These are phyloP conservation scores for Tolypocladium ophioglossoides DNA, from an alignment of 2,329 filamentous ascomycete genomes.

Conservation along the genomic window DNA sequence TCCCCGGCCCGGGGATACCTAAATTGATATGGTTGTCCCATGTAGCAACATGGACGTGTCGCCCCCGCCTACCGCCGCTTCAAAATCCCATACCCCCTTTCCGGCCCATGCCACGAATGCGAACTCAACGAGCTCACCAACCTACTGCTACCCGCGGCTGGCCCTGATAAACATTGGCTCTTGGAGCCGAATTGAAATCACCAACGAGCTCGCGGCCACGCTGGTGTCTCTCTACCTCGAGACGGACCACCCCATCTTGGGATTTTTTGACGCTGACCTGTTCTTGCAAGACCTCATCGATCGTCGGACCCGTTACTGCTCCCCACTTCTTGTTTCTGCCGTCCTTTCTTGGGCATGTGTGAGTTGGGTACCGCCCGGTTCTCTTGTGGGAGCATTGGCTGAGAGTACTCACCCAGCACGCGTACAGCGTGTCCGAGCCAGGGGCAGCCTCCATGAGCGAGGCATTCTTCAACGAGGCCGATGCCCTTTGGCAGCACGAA, in stretches of 20 bases:
- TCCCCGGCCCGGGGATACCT: too few species aligned
- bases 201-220: background rate
- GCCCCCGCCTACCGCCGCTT: too few species aligned
- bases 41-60: too few species aligned
- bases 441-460: background rate
- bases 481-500: background rate
- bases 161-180: background rate
- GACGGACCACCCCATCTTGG: constrained; percentile 19
- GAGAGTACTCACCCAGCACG: background rate
- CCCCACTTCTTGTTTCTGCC: constrained; percentile 14
- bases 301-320: constrained; percentile 13
- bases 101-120: too few species aligned
- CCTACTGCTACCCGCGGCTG: background rate
- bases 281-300: constrained; percentile 16
- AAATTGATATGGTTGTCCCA: too few species aligned
- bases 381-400: background rate
- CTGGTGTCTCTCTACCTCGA: constrained; percentile 15
- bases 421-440: background rate
- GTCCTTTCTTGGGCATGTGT: background rate
- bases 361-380: background rate
- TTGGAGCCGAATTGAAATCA: background rate
- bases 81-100: too few species aligned
- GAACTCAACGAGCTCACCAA: background rate
- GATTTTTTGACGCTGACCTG: constrained; percentile 15
- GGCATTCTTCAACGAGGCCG: background rate